Evolutionary conservation across 2,329 filamentous ascomycete genomes (phyloP).

Genomic region (Penicillium expansum): DNA sequence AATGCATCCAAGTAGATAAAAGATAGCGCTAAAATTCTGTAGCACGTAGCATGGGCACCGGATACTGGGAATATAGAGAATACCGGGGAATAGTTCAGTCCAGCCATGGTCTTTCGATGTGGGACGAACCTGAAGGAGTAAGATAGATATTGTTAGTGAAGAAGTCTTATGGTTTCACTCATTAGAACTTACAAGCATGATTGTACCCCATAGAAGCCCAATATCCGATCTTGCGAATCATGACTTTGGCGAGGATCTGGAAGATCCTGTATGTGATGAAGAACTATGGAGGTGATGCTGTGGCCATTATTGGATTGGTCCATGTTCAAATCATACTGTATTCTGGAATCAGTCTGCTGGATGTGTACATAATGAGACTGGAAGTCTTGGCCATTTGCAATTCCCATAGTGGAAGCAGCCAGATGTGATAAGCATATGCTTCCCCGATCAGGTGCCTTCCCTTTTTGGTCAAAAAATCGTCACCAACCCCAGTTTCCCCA

Average conservation of each 20-base stretch:
- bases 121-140: background rate
- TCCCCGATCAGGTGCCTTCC: no score
- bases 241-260: conserved; percentile 67
- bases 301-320: background rate
- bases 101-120: background rate
- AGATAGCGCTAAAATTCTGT: conserved; percentile 65
- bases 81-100: conserved; percentile 13
- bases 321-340: background rate
- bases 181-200: no score
- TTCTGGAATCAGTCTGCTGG: background rate
- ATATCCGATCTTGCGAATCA: conserved; percentile 63
- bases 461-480: background rate
- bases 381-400: no score
- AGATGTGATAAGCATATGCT: no score
- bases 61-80: conserved; percentile 36
- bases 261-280: conserved; percentile 71
- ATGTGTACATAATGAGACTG: no score
- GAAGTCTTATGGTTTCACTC: background rate
- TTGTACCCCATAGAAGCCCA: no score
- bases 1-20: conserved; percentile 67
- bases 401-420: no score
- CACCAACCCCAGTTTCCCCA: background rate
- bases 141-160: background rate
- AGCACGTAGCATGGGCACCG: conserved; percentile 60
- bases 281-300: background rate